Conservation (phyloP, 352 stramenopile species). For the Thalassiosira ordinaria region DNA sequence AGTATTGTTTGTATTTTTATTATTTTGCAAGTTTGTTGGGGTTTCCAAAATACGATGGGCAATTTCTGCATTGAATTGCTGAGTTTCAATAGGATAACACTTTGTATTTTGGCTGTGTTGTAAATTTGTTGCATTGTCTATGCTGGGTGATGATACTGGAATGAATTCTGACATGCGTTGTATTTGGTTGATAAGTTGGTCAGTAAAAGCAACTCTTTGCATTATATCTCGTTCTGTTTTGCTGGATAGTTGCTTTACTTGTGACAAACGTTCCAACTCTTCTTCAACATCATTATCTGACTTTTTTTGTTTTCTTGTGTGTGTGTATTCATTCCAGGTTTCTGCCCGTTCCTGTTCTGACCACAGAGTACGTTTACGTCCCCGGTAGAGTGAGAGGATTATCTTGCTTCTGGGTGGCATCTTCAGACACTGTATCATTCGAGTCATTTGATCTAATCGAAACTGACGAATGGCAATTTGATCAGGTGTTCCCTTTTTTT, state of each 20-base stretch:
- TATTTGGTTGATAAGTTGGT: conserved; percentile 18
- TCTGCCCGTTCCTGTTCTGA: conserved; percentile 30
- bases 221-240: conserved; percentile 29
- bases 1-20: neutral
- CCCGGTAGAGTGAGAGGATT: conserved; percentile 41
- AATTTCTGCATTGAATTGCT: neutral
- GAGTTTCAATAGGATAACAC: neutral
- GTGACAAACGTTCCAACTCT: conserved; percentile 1
- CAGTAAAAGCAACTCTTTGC: conserved; percentile 26
- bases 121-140: neutral
- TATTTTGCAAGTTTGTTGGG: neutral
- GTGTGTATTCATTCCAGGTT: neutral
- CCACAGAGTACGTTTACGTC: conserved; percentile 18
- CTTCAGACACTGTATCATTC: conserved; percentile 28
- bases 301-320: conserved; percentile 2
- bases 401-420: conserved; percentile 6
- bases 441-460: conserved; percentile 15
- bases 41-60: neutral
- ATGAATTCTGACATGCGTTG: neutral
- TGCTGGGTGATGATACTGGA: neutral
- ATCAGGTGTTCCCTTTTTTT: neutral
- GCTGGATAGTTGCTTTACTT: conserved; percentile 6
- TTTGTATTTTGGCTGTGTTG: neutral
- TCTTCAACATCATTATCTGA: conserved; percentile 29
- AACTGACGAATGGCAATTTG: neutral